A percentile compares a stretch with the other conserved stretches of the same genome.
phyloP scores from a whole-genome alignment of 116 monocot species.

The Cymodocea nodosa region DNA sequence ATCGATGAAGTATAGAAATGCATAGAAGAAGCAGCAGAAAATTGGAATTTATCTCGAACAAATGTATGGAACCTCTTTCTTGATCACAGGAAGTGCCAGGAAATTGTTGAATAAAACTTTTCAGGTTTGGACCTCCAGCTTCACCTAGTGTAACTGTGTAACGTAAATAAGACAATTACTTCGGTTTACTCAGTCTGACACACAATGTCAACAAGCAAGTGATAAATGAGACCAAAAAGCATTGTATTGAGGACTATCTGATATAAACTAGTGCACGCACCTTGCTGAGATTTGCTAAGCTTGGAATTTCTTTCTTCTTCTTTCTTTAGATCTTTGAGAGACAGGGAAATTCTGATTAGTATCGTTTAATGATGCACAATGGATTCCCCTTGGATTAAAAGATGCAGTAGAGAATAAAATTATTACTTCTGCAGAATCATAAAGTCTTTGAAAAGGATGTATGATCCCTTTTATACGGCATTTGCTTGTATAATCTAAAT shows the following conservation, averaged over 20 bases:
- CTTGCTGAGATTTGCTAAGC: conserved; percentile 8
- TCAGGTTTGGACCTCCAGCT: conserved; percentile 15
- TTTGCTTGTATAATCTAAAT: no score
- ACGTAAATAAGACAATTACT: neutral
- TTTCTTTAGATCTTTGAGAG: conserved; percentile 49
- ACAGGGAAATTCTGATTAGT: neutral
- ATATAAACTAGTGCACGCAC: conserved; percentile 33
- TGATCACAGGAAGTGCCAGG: conserved; percentile 8
- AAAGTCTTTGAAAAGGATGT: no score
- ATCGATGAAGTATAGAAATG: no score
- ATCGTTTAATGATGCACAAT: no score
- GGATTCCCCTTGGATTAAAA: no score
- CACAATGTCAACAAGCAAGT: no score
- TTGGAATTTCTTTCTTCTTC: conserved; percentile 60
- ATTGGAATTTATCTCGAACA: neutral
- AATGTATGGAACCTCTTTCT: conserved; percentile 8
- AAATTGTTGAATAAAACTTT: conserved; percentile 25
- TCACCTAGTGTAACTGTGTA: conserved; percentile 7
- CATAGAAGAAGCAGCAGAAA: no score
- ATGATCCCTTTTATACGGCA: no score
- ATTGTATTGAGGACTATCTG: neutral
- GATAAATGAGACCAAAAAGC: neutral
- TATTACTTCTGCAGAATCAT: no score
- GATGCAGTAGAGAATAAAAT: no score
- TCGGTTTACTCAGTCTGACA: no score